Conservation (phyloP, 352 stramenopile species). For the Hyaloperonospora arabidopsidis region DNA sequence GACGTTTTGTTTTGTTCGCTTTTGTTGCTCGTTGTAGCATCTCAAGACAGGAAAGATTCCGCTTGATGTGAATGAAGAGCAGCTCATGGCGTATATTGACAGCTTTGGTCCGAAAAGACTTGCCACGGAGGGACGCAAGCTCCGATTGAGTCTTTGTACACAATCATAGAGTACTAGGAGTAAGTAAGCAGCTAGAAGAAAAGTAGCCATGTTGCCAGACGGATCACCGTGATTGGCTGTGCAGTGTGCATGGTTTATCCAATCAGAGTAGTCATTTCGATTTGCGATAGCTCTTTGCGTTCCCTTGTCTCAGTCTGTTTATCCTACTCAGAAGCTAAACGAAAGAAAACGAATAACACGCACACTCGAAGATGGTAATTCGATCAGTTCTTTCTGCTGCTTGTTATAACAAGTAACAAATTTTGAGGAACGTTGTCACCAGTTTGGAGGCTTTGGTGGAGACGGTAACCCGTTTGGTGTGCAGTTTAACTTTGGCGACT, state of each 20-base stretch:
- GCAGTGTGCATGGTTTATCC: background rate
- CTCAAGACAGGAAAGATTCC: constrained; percentile 52
- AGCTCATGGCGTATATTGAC: constrained; percentile 59
- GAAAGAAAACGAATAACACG: too few relatives aligned
- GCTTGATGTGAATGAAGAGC: constrained; percentile 41
- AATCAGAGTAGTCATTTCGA: constrained; percentile 2
- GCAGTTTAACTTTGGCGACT: constrained; percentile 75
- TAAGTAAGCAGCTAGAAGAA: too few relatives aligned
- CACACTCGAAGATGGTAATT: too few relatives aligned
- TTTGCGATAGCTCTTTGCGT: too few relatives aligned
- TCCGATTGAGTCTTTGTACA: constrained; percentile 49
- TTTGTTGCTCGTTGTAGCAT: constrained; percentile 28
- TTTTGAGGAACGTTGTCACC: background rate
- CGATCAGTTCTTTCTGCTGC: too few relatives aligned
- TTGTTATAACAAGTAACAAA: too few relatives aligned
- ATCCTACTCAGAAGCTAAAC: too few relatives aligned
- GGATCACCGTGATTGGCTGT: constrained; percentile 5
- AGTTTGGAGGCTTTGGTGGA: constrained; percentile 62
- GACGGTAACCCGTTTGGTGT: constrained; percentile 75
- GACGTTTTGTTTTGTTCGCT: background rate
- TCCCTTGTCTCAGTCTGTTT: too few relatives aligned
- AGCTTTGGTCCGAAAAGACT: constrained; percentile 40
- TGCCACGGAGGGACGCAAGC: constrained; percentile 49
- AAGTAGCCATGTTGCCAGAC: constrained; percentile 10
- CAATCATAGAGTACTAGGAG: constrained; percentile 11